A percentile compares a stretch with the other conserved stretches of the same genome.
Conservation (phyloP, 768 basidiomycete species). For the Exsudoporus frostii region DNA sequence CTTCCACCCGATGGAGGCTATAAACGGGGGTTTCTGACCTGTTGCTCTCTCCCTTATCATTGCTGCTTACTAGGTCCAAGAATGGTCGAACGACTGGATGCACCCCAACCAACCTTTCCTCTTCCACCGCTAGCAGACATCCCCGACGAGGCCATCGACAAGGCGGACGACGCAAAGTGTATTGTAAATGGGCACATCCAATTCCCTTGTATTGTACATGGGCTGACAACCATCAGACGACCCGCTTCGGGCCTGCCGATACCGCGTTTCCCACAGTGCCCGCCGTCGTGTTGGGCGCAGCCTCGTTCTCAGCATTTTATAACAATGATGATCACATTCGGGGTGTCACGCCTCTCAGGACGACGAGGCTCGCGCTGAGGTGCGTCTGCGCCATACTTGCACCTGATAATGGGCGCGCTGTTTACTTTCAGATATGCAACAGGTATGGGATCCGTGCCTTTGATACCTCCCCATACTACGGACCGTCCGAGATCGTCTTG, state of each 20-base stretch:
- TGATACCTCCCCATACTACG: slow-evolving; percentile 82
- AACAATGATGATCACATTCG: slow-evolving; percentile 57
- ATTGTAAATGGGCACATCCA: slow-evolving; percentile 31
- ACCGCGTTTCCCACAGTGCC: slow-evolving; percentile 37
- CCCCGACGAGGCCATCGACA: slow-evolving; percentile 41
- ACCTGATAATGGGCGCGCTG: background rate
- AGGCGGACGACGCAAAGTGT: slow-evolving; percentile 30
- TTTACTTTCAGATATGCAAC: background rate
- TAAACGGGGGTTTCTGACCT: background rate
- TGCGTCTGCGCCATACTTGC: slow-evolving; percentile 29
- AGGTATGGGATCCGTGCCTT: slow-evolving; percentile 82
- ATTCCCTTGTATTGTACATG: background rate
- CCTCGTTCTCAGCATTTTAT: slow-evolving; percentile 63
- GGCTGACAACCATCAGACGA: slow-evolving; percentile 26
- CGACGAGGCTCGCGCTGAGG: slow-evolving; percentile 75
- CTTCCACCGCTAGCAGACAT: slow-evolving; percentile 40
- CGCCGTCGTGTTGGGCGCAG: slow-evolving; percentile 68
- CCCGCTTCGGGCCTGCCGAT: slow-evolving; percentile 28
- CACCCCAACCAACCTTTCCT: slow-evolving; percentile 38
- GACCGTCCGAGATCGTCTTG: slow-evolving; percentile 72
- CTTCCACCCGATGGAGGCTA: background rate
- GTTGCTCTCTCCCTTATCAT: background rate
- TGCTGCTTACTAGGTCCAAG: background rate
- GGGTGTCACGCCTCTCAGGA: slow-evolving; percentile 56
- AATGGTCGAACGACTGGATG: slow-evolving; percentile 44